phyloP scores from a whole-genome alignment of 495 filamentous ascomycete species.

The Aspergillus incahuasiensis region DNA sequence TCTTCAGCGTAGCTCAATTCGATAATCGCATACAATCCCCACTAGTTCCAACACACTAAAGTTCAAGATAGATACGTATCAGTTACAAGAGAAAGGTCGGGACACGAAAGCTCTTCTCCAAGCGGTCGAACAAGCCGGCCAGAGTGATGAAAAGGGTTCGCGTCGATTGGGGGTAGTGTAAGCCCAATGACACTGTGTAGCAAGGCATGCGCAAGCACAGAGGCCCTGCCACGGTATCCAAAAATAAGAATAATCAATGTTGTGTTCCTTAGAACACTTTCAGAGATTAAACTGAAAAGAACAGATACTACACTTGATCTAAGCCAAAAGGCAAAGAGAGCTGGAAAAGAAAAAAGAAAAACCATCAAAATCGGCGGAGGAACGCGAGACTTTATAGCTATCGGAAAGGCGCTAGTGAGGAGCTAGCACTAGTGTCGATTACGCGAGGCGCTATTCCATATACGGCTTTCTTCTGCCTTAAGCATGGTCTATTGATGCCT shows the following conservation, averaged over 20 bases:
- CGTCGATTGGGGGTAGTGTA: conserved; percentile 83
- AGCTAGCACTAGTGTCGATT: conserved; percentile 11
- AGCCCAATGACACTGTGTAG: conserved; percentile 80
- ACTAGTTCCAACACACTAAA: no score
- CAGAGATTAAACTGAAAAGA: conserved; percentile 96
- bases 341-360: conserved; percentile 49
- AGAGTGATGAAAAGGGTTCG: conserved; percentile 47
- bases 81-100: not conserved
- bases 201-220: conserved; percentile 78
- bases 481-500: no score
- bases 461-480: not conserved
- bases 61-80: no score
- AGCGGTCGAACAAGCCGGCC: conserved; percentile 27
- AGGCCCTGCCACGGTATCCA: conserved; percentile 52
- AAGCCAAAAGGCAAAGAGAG: conserved; percentile 57
- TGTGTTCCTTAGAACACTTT: conserved; percentile 65
- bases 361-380: conserved; percentile 13
- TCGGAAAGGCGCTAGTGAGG: not conserved
- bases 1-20: no score
- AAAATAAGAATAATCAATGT: conserved; percentile 87
- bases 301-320: conserved; percentile 99
- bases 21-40: no score
- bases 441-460: conserved; percentile 3
- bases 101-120: conserved; percentile 39
- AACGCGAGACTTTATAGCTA: conserved; percentile 10